Evolutionary conservation across 495 filamentous ascomycete genomes (phyloP).

Genomic region (Aspergillus carlsbadensis): DNA sequence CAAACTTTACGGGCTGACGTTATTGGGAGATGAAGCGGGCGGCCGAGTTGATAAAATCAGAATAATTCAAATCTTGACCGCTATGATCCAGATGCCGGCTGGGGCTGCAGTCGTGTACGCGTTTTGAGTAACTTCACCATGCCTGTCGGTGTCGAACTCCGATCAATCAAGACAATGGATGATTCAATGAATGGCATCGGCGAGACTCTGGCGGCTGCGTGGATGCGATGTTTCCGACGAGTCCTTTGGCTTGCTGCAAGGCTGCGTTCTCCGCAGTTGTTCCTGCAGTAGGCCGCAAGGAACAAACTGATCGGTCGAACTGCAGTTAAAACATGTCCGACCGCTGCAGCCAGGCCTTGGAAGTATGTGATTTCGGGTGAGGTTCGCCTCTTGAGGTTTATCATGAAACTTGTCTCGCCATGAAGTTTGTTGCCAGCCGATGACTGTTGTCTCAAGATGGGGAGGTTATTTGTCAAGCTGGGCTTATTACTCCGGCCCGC

Average conservation of each 20-base stretch:
- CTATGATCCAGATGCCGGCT: background rate
- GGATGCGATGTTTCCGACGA: slow-evolving; percentile 3
- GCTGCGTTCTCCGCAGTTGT: slow-evolving; percentile 33
- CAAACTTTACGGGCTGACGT: too few species aligned
- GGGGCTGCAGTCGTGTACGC: slow-evolving; percentile 1
- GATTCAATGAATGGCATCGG: background rate
- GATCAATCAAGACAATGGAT: background rate
- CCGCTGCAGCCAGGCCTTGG: slow-evolving; percentile 11
- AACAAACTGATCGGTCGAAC: slow-evolving; percentile 21
- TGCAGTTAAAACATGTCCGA: slow-evolving; percentile 24
- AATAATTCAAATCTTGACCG: background rate
- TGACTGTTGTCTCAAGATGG: background rate
- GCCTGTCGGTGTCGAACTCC: background rate
- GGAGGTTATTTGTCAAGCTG: slow-evolving; percentile 2
- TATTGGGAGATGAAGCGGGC: too few species aligned
- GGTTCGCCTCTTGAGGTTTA: background rate
- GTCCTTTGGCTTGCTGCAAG: slow-evolving; percentile 16
- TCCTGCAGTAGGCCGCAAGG: slow-evolving; percentile 46
- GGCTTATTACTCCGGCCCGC: background rate
- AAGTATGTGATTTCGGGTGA: background rate
- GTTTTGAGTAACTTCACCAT: slow-evolving; percentile 8
- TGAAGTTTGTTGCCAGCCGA: background rate
- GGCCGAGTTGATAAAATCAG: background rate
- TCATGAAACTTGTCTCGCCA: slow-evolving; percentile 4
- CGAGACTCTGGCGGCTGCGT: background rate